These are phyloP conservation scores for Sphaerulina musiva DNA, from an alignment of 2,329 filamentous ascomycete species.

Conservation along the genomic window DNA sequence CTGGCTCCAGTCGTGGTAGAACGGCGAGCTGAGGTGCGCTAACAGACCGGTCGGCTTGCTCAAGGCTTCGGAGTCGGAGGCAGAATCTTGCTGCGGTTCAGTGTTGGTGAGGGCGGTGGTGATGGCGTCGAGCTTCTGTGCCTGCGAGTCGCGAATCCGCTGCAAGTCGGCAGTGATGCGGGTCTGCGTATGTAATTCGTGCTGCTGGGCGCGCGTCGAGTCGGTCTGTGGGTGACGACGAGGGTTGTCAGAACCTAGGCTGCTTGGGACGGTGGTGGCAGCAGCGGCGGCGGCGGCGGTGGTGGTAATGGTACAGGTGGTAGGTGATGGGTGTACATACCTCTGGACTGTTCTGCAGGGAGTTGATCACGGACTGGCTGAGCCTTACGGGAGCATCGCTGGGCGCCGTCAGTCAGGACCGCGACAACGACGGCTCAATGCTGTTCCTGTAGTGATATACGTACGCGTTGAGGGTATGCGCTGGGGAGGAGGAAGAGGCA, in stretches of 20 bases:
- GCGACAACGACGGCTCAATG: background rate
- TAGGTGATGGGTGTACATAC: constrained; percentile 43
- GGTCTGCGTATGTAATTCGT: constrained; percentile 81
- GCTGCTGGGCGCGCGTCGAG: constrained; percentile 70
- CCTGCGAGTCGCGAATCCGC: constrained; percentile 65
- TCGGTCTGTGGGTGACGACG: constrained; percentile 59
- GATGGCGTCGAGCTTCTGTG: constrained; percentile 61
- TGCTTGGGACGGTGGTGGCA: too few species aligned
- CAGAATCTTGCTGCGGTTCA: constrained; percentile 25
- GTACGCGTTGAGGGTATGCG: constrained; percentile 55
- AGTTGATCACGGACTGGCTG: constrained; percentile 75
- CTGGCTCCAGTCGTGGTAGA: constrained; percentile 34
- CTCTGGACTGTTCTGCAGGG: constrained; percentile 77
- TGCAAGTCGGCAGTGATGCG: constrained; percentile 82
- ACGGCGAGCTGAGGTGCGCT: constrained; percentile 31
- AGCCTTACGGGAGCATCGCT: constrained; percentile 61
- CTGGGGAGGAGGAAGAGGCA: constrained; percentile 52
- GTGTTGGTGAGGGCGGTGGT: constrained; percentile 48
- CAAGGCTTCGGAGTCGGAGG: constrained; percentile 11
- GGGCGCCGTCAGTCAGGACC: constrained; percentile 15
- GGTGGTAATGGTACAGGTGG: too few species aligned
- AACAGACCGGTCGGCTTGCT: constrained; percentile 26
- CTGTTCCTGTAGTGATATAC: constrained; percentile 23
- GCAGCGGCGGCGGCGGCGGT: too few species aligned
- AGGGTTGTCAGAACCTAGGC: too few species aligned